These are phyloP conservation scores for Globisporangium acanthophoron DNA, from an alignment of 352 stramenopile species.

Conservation along the genomic window DNA sequence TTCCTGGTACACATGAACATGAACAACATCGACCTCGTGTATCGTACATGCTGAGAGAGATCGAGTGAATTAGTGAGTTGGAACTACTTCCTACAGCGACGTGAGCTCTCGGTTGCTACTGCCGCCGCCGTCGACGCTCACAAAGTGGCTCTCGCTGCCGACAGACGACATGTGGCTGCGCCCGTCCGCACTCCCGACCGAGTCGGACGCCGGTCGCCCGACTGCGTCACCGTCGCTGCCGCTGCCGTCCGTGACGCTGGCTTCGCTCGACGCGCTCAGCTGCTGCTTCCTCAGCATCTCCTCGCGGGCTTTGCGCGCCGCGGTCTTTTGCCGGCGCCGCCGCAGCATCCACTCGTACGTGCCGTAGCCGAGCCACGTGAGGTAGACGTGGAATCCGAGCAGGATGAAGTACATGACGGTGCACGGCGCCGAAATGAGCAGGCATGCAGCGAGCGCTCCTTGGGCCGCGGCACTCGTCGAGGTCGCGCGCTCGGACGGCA, in stretches of 20 bases:
- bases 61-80: too few species aligned
- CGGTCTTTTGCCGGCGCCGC: slow-evolving; percentile 57
- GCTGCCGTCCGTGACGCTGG: slow-evolving; percentile 3
- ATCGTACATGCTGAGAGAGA: too few species aligned
- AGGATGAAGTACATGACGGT: slow-evolving; percentile 85
- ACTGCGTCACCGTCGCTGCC: background rate
- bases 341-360: slow-evolving; percentile 88
- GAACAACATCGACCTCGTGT: too few species aligned
- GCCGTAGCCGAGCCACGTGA: slow-evolving; percentile 73
- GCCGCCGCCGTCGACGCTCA: slow-evolving; percentile 14
- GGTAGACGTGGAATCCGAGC: slow-evolving; percentile 75
- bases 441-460: slow-evolving; percentile 36
- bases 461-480: slow-evolving; percentile 30
- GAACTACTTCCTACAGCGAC: slow-evolving; percentile 10
- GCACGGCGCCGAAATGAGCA: slow-evolving; percentile 71
- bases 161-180: slow-evolving; percentile 34
- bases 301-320: slow-evolving; percentile 29
- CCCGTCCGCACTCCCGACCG: slow-evolving; percentile 9
- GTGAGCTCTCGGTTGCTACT: slow-evolving; percentile 17
- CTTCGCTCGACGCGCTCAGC: slow-evolving; percentile 11
- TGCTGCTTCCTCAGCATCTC: slow-evolving; percentile 7
- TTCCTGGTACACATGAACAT: too few species aligned
- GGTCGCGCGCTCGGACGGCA: slow-evolving; percentile 21
- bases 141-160: slow-evolving; percentile 32
- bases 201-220: slow-evolving; percentile 4